phyloP scores from a whole-genome alignment of 2,329 filamentous ascomycete genomes.

The Plenodomus tracheiphilus region DNA sequence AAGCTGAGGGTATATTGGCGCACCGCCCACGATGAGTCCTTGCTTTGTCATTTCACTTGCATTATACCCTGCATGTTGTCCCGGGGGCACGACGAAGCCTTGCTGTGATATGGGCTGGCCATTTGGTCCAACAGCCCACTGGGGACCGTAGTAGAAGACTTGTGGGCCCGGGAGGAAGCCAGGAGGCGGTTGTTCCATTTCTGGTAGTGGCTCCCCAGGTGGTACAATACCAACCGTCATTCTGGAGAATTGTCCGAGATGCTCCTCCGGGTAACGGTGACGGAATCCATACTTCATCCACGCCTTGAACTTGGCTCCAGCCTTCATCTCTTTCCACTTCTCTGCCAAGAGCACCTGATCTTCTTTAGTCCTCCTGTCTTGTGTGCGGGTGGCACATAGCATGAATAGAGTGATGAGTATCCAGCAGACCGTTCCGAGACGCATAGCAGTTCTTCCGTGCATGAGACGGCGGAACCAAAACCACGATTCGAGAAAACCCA shows the following conservation, averaged over 20 bases:
- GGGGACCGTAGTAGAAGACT: constrained; percentile 29
- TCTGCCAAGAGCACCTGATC: constrained; percentile 35
- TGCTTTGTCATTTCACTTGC: constrained; percentile 14
- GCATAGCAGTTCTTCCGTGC: constrained; percentile 33
- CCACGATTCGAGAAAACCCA: constrained; percentile 37
- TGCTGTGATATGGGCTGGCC: constrained; percentile 22
- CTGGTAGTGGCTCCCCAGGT: constrained; percentile 25
- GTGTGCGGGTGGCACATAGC: constrained; percentile 37
- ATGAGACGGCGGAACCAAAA: constrained; percentile 44
- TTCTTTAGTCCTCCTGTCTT: constrained; percentile 33
- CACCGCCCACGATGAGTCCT: constrained; percentile 6
- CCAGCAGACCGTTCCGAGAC: constrained; percentile 39
- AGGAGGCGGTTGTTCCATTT: constrained; percentile 25
- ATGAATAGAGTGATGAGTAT: constrained; percentile 35
- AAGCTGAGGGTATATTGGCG: constrained; percentile 10
- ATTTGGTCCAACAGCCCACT: constrained; percentile 21
- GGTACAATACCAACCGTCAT: constrained; percentile 35
- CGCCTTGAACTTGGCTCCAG: constrained; percentile 34
- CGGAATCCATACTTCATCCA: constrained; percentile 40
- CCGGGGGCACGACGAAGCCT: constrained; percentile 16
- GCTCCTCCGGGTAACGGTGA: constrained; percentile 31
- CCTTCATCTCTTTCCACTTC: constrained; percentile 34
- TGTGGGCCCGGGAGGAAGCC: constrained; percentile 11
- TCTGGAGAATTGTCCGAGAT: constrained; percentile 35
- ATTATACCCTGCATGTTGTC: constrained; percentile 22